Base-by-base conservation (phyloP, 495 filamentous ascomycete genomes). In the Podospora tetraspora region DNA sequence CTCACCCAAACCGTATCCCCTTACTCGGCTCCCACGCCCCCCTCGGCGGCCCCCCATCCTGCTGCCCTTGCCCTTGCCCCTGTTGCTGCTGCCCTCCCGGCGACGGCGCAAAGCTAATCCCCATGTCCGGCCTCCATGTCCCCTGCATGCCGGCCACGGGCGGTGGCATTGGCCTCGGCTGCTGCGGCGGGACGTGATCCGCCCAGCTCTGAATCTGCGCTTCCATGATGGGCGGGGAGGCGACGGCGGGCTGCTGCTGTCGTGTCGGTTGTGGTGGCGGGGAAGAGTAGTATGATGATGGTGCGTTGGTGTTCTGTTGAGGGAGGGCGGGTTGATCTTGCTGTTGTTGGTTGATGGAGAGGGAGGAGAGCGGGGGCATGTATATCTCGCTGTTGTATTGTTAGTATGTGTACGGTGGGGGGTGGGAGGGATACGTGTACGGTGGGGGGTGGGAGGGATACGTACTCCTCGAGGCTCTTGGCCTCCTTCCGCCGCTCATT, bases 401-500 rank as follows among this genome's bases (percentile, higher is more conserved):
- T 66, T 21, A 61, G 57, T 61, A 25, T 27, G 0, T n/a, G 10
- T 2, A 52, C 2, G 43, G 13, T 37, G 43, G 5, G 37, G 2
- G 2, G 1, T 10, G 9, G 12, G 52, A 5, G 78, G n/a, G n/a
- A n/a, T n/a, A n/a, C 85, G 70, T 80, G n/a, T n/a, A n/a, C n/a
- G n/a, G n/a, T n/a, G 0, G 37, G 1, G 34, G 11, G 2, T 10
- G 9, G 12, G 52, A 5, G 78, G n/a, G n/a, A n/a, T n/a, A n/a
- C 85, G 70, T 80, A 91, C 86, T 84, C 82, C 76, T 97, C 94
- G 21, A 97, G 76, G 66, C 88, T 85, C 30, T 87, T 86, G 0
- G 92, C 94, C 69, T 99, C 94, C 72, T 88, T 85, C 58, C 93
- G 86, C 66, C 95, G 83, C 72, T 90, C 86, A 27, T 93, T 90